Conservation (phyloP, 2,329 filamentous ascomycete genomes). For the Epichloe amarillans region DNA sequence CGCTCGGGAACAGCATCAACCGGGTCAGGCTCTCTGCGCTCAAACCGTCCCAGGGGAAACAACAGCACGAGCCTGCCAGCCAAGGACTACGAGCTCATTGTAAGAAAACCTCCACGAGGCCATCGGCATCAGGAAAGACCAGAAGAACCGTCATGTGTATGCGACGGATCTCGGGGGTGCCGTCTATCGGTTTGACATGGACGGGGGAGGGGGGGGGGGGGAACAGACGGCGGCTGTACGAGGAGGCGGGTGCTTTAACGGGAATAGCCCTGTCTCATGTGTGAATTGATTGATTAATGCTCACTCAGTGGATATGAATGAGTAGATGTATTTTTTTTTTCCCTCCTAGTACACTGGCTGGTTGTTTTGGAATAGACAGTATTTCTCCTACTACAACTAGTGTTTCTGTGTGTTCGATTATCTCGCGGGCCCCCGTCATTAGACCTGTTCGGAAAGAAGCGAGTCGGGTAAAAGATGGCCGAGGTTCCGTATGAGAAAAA, state of each 20-base stretch:
- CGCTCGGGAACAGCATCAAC: constrained; percentile 40
- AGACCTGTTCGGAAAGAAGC: too few relatives aligned
- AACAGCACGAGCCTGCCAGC: constrained; percentile 1
- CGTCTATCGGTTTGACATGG: constrained; percentile 22
- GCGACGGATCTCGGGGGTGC: constrained; percentile 26
- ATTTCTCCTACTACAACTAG: too few relatives aligned
- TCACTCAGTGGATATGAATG: too few relatives aligned
- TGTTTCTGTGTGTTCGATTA: too few relatives aligned
- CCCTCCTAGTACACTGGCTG: too few relatives aligned
- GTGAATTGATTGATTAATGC: background rate
- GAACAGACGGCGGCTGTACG: constrained; percentile 10
- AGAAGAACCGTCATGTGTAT: constrained; percentile 21
- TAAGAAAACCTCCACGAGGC: constrained; percentile 29
- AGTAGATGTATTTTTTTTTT: too few relatives aligned
- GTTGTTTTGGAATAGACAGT: too few relatives aligned
- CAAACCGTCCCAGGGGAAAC: background rate
- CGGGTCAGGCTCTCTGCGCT: constrained; percentile 10
- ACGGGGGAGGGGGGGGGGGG: too few relatives aligned
- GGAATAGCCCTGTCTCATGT: background rate
- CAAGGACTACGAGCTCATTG: constrained; percentile 16
- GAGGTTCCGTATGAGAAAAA: too few relatives aligned
- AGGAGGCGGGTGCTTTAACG: background rate
- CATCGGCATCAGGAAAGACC: constrained; percentile 30
- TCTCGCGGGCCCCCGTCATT: too few relatives aligned
- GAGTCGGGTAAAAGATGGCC: too few relatives aligned